Conservation (phyloP, 768 basidiomycete species). For the Termitomyces sp. region DNA sequence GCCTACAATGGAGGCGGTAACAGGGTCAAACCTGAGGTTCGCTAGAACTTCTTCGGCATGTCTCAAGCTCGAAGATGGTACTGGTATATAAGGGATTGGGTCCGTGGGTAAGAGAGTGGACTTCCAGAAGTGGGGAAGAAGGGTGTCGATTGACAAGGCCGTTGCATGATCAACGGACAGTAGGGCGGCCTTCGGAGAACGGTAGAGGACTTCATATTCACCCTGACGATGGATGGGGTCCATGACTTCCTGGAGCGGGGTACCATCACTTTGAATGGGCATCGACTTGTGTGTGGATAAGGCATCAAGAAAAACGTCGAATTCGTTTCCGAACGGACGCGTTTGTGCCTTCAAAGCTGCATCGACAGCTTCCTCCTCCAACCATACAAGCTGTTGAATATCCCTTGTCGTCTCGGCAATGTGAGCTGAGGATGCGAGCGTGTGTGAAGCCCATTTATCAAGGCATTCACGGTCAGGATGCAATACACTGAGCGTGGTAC, state of each 20-base stretch:
- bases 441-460: slow-evolving; percentile 24
- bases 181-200: slow-evolving; percentile 41
- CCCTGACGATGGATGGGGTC: background rate
- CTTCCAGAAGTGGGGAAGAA: slow-evolving; percentile 75
- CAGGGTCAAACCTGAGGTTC: slow-evolving; percentile 63
- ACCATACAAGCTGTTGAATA: slow-evolving; percentile 52
- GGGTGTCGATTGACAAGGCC: slow-evolving; percentile 48
- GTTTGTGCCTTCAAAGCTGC: slow-evolving; percentile 31
- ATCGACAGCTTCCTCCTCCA: slow-evolving; percentile 55
- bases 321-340: slow-evolving; percentile 25
- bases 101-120: slow-evolving; percentile 54
- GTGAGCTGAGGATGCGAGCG: slow-evolving; percentile 22
- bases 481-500: slow-evolving; percentile 42
- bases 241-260: slow-evolving; percentile 17
- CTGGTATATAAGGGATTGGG: slow-evolving; percentile 49
- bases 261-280: background rate
- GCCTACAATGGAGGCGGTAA: slow-evolving; percentile 63
- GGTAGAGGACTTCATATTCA: slow-evolving; percentile 38
- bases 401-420: slow-evolving; percentile 22
- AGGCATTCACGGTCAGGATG: slow-evolving; percentile 39
- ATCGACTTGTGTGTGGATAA: slow-evolving; percentile 14
- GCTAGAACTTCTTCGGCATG: slow-evolving; percentile 56
- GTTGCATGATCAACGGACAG: slow-evolving; percentile 41
- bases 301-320: slow-evolving; percentile 32
- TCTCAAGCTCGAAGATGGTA: slow-evolving; percentile 51